These are phyloP conservation scores for Gracilaria domingensis DNA, from an alignment of 23 red algal genomes.

Conservation along the genomic window DNA sequence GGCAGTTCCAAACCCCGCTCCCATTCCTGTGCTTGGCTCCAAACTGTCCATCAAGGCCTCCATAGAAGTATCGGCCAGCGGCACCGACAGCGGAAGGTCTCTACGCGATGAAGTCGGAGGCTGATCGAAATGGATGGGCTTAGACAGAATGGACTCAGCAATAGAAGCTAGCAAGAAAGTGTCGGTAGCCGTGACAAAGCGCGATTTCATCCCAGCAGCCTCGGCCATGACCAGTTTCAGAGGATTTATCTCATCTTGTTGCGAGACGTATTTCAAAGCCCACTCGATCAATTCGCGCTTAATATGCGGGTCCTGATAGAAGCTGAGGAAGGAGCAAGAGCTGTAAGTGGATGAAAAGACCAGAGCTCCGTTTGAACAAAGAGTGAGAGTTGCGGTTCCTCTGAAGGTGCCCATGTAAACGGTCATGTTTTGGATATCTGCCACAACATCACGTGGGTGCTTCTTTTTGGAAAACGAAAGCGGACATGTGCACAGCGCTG, in stretches of 20 bases:
- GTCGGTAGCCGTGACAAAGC: conserved; percentile 37
- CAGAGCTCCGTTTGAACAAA: background rate
- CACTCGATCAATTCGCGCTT: conserved; percentile 36
- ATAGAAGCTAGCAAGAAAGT: conserved; percentile 55
- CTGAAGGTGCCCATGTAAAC: conserved; percentile 35
- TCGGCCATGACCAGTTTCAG: conserved; percentile 38
- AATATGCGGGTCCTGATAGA: conserved; percentile 17
- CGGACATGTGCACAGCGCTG: conserved; percentile 1
- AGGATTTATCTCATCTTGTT: conserved; percentile 21
- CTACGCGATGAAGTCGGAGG: background rate
- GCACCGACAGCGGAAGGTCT: background rate
- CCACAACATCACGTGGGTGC: conserved; percentile 22
- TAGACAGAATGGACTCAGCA: conserved; percentile 33
- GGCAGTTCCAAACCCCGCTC: background rate
- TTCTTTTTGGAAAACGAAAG: conserved; percentile 17
- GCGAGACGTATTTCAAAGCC: conserved; percentile 3
- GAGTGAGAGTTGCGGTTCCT: conserved; percentile 24
- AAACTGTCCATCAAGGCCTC: background rate
- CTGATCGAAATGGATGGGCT: background rate
- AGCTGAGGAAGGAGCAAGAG: background rate
- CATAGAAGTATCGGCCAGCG: conserved; percentile 1
- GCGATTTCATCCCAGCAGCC: background rate
- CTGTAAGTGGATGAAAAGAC: conserved; percentile 22
- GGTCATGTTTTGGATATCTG: conserved; percentile 18
- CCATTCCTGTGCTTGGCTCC: background rate